phyloP scores from a whole-genome alignment of 1,139 yeast genomes.

The Geotrichum restrictum region DNA sequence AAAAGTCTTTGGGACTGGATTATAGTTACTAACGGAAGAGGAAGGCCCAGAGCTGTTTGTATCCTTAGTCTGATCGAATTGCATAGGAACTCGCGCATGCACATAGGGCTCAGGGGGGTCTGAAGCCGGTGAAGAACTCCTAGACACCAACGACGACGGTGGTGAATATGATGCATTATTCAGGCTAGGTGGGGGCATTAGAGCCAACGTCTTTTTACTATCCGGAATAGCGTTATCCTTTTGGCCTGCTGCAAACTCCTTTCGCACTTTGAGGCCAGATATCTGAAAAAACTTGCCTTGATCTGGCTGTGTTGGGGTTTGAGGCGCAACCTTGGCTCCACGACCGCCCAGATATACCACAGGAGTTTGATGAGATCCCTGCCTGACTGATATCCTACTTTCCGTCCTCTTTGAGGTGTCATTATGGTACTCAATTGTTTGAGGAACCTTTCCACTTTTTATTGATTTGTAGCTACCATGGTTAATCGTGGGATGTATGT shows the following conservation, averaged over 20 bases:
- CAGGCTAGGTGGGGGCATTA: not conserved
- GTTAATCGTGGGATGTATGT: constrained; percentile 8
- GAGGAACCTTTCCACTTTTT: constrained; percentile 4
- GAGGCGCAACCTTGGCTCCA: constrained; percentile 6
- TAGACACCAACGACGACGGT: not conserved
- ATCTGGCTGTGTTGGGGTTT: constrained; percentile 8
- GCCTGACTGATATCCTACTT: constrained; percentile 12
- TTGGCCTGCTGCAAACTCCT: constrained; percentile 9
- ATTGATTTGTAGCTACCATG: constrained; percentile 7
- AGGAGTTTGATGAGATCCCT: constrained; percentile 11
- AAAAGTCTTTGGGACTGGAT: constrained; percentile 5
- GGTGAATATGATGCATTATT: not conserved
- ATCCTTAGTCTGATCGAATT: not conserved
- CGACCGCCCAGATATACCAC: constrained; percentile 16
- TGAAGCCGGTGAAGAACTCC: not conserved
- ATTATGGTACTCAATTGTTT: constrained; percentile 14
- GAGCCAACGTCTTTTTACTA: not conserved
- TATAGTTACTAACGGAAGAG: not conserved
- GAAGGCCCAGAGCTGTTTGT: not conserved
- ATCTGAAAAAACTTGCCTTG: constrained; percentile 19
- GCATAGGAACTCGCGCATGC: constrained; percentile 5
- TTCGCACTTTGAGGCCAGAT: constrained; percentile 19
- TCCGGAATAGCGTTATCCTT: not conserved
- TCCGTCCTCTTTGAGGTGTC: constrained; percentile 1
- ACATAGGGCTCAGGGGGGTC: constrained; percentile 11